Evolutionary conservation across 164 flowering plant species (phyloP).

Genomic region (Tinospora cordifolia): DNA sequence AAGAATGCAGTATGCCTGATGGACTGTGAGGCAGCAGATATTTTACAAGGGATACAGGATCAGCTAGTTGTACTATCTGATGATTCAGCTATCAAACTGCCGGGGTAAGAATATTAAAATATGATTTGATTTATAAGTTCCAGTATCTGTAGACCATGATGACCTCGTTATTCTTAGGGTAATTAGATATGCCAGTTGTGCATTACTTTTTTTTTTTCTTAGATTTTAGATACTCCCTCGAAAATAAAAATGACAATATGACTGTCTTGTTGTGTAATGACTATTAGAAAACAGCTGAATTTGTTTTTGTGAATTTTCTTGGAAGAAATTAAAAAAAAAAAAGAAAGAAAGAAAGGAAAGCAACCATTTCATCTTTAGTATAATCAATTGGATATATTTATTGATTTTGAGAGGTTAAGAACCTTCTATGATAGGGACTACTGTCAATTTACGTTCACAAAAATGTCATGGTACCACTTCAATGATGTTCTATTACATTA

Average conservation of each 20-base stretch:
- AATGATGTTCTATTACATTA: too few species aligned
- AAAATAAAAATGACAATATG: not conserved
- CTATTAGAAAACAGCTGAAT: not conserved
- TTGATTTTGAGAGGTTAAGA: not conserved
- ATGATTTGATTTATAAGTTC: not conserved
- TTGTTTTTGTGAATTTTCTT: conserved; percentile 2
- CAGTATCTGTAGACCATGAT: not conserved
- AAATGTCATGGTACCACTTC: too few species aligned
- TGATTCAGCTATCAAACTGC: conserved; percentile 74
- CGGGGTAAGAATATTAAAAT: conserved; percentile 39
- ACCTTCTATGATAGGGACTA: not conserved
- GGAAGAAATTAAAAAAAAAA: not conserved
- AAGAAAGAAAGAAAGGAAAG: not conserved
- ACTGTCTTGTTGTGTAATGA: not conserved
- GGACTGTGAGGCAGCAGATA: conserved; percentile 77
- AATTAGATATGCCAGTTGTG: not conserved
- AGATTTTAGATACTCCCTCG: not conserved
- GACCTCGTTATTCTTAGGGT: not conserved
- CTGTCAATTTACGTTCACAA: not conserved
- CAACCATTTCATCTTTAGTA: not conserved
- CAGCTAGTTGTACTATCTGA: conserved; percentile 53
- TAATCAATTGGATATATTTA: not conserved
- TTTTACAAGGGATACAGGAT: conserved; percentile 67
- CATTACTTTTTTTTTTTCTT: too few species aligned
- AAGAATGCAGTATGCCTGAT: conserved; percentile 55